Base-by-base conservation (phyloP, 1,284 basidiomycete species). In the Cryptococcus sp. region DNA sequence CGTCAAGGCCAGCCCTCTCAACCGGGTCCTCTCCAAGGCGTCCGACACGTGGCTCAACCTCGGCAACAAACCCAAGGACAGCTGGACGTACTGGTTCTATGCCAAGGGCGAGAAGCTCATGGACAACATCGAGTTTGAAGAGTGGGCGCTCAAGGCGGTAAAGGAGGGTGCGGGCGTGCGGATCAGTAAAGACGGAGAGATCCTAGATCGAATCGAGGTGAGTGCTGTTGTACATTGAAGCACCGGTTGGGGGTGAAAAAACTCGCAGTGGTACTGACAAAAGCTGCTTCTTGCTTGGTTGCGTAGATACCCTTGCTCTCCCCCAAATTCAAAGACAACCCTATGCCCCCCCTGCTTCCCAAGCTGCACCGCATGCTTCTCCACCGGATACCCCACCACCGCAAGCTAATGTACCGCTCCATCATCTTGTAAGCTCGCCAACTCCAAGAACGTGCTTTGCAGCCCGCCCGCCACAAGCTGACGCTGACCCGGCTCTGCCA, bases 121-220 rank as follows among this genome's bases (percentile, higher is more conserved):
- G 76, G 76, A 78, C 63, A 63, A 61, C 60, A 76, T 77, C 44
- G 74, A 78, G 49, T 77, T 64, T 56, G 75, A 78, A 56, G 76
- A 78, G 57, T 78, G 74, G 75, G 64, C 65, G 33, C 62, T 76
- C 52, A 75, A 76, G 60, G 58, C 51, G 18, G 55, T 76, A 16
- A 66, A 70, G 20, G 72, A 71, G 52, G 65, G 61, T 15, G 53
- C 63, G 47, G 73, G 73, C 0, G 67, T 72, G 33, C 68, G 65
- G 63, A 56, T 76, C 24, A 62, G 51, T 28, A 69, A 70, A 52
- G 57, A 63, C 28, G 69, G 64, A 15, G 56, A 67, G 42, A 42
- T 50, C 36, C 7, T 49, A 33, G 58, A 68, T 39, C 60, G 39
- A 45, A 67, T 70, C 39, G 63, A 67, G 67, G 72, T 72, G 67